Evolutionary conservation across 139 green algal genomes (phyloP).

Genomic region (Volvox africanus): DNA sequence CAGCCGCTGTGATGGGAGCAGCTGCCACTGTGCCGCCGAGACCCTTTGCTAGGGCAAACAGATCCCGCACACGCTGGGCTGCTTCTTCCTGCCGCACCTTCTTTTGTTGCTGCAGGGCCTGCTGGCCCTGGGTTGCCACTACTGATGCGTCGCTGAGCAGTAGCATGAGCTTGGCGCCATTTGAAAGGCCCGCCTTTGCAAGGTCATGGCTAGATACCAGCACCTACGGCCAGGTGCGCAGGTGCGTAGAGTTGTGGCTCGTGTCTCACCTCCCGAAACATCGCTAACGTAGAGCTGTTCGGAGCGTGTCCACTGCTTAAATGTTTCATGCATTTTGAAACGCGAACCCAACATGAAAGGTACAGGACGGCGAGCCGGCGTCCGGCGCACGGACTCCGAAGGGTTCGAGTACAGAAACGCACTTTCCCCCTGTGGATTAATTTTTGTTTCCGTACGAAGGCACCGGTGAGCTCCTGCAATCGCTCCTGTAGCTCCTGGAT

Average conservation of each 20-base stretch:
- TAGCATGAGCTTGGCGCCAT: slow-evolving; percentile 80
- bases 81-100: slow-evolving; percentile 49
- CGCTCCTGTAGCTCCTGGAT: slow-evolving; percentile 50
- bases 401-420: background rate
- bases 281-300: too few relatives aligned
- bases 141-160: slow-evolving; percentile 50
- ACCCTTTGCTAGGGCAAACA: slow-evolving; percentile 36
- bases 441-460: slow-evolving; percentile 74
- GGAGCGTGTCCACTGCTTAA: too few relatives aligned
- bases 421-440: slow-evolving; percentile 77
- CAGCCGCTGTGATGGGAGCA: background rate
- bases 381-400: too few relatives aligned
- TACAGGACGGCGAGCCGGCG: too few relatives aligned
- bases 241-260: background rate
- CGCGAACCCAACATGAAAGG: too few relatives aligned
- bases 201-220: slow-evolving; percentile 35
- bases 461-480: slow-evolving; percentile 65
- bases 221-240: background rate
- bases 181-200: slow-evolving; percentile 42
- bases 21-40: background rate
- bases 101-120: slow-evolving; percentile 47
- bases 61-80: slow-evolving; percentile 45
- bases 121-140: slow-evolving; percentile 49
- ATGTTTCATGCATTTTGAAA: too few relatives aligned
- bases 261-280: too few relatives aligned